phyloP scores from a whole-genome alignment of 1,284 basidiomycete genomes.

The Calocybe gambosa region DNA sequence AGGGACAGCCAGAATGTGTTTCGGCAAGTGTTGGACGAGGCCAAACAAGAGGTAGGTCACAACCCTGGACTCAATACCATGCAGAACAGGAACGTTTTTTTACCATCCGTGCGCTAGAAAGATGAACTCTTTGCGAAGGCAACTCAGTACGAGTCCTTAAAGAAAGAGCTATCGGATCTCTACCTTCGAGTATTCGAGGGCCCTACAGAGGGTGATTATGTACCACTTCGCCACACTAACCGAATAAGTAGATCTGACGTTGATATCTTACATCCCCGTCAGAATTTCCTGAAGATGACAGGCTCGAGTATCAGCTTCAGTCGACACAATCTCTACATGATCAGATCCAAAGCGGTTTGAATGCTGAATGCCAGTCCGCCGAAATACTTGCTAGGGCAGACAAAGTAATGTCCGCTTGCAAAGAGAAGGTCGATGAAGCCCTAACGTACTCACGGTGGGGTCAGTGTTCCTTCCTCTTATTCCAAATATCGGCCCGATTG shows the following conservation, averaged over 20 bases:
- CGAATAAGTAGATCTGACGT: background rate
- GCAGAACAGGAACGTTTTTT: background rate
- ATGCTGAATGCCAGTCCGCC: slow-evolving; percentile 31
- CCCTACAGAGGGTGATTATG: slow-evolving; percentile 28
- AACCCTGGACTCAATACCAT: slow-evolving; percentile 1
- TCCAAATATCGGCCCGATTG: background rate
- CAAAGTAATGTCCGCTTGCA: slow-evolving; percentile 24
- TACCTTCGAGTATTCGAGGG: slow-evolving; percentile 37
- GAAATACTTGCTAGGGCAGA: slow-evolving; percentile 31
- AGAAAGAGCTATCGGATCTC: slow-evolving; percentile 29
- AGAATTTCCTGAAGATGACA: slow-evolving; percentile 36
- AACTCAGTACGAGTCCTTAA: slow-evolving; percentile 21
- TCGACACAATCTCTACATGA: slow-evolving; percentile 26
- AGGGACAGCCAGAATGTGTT: slow-evolving; percentile 26
- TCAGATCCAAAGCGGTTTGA: slow-evolving; percentile 28
- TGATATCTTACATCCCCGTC: background rate
- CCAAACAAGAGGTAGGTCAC: slow-evolving; percentile 26
- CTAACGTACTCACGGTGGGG: slow-evolving; percentile 32
- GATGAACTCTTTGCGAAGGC: slow-evolving; percentile 27
- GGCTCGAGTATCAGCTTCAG: slow-evolving; percentile 29
- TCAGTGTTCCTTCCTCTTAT: slow-evolving; percentile 15
- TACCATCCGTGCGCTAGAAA: slow-evolving; percentile 18
- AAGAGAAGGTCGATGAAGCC: slow-evolving; percentile 28
- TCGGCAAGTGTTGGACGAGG: slow-evolving; percentile 28
- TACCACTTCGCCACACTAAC: background rate